phyloP scores from a whole-genome alignment of 768 basidiomycete species.

The Termitomyces sp. region DNA sequence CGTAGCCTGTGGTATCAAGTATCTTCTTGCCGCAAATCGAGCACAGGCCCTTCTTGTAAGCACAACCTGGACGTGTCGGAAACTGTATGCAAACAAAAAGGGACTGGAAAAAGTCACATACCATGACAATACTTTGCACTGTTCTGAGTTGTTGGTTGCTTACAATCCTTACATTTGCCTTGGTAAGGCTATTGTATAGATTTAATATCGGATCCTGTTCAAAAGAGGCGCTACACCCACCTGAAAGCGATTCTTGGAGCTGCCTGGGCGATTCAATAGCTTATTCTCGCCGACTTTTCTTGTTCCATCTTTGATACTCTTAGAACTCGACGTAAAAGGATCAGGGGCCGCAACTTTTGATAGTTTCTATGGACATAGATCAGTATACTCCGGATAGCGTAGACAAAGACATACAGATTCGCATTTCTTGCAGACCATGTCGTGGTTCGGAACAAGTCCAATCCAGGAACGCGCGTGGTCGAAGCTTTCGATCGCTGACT shows the following conservation, averaged over 20 bases:
- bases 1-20: constrained; percentile 77
- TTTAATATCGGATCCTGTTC: constrained; percentile 14
- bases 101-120: constrained; percentile 27
- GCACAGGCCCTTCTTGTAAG: constrained; percentile 83
- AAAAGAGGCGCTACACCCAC: constrained; percentile 32
- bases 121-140: constrained; percentile 88
- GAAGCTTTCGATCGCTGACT: constrained; percentile 25
- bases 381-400: constrained; percentile 4
- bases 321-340: constrained; percentile 72
- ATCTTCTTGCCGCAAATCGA: constrained; percentile 87
- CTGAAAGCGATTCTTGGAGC: constrained; percentile 74
- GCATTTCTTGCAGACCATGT: constrained; percentile 89
- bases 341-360: constrained; percentile 88
- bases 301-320: constrained; percentile 73
- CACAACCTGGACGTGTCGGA: constrained; percentile 54
- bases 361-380: constrained; percentile 63
- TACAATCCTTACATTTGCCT: constrained; percentile 84
- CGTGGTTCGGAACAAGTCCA: constrained; percentile 14
- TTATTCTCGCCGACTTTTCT: constrained; percentile 86
- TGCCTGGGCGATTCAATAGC: constrained; percentile 63
- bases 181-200: constrained; percentile 65
- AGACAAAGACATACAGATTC: constrained; percentile 48
- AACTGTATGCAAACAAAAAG: neutral
- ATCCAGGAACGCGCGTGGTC: neutral
- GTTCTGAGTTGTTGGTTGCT: constrained; percentile 80